Evolutionary conservation across 2,329 filamentous ascomycete species (phyloP), one percentile per base, ranked within the genome.

Genomic region (Neonectria sp.): DNA sequence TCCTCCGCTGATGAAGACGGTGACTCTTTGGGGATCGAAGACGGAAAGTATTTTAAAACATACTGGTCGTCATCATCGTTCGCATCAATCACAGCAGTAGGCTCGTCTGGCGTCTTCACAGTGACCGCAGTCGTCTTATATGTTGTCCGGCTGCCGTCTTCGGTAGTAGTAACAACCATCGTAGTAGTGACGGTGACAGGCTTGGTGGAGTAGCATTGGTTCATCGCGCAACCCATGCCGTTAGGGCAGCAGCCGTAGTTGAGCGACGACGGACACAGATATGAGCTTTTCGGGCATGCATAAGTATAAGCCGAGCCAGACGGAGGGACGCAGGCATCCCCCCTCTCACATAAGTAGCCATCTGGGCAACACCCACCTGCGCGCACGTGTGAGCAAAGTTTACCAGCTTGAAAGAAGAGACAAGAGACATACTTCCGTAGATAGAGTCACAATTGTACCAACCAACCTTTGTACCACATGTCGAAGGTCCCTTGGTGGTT

Each of bases 221-320:
- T 78, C 29, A 72, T 63, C 3, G 82, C 87, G 71, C 88, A 90
- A 29, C 77, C 84, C 81, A 86, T 82, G 5, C 84, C 84, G 53
- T 77, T 82, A 3, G 77, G 77, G 72, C 88, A 90, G 69, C 88
- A 90, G 0, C 88, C 88, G 64, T 83, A 86, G 58, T 83, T 84
- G 4, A 86, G 70, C 1, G 85, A 86, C 6, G 83, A 72, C 2
- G 88, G 83, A 64, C 88, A 90, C 4, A 83, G 78, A 61, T 82
- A 85, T 53, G 83, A 86, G 65, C 78, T 81, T 2, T 79, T 69
- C 6, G 82, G 82, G 59, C 88, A 90, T 17, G 76, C 79, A 62
- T 79, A 76, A 8, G 79, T 81, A 33, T 76, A 78, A 1, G 83
- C 74, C 6, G 78, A 75, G 11, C 85, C 86, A 12, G 81, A 78